Conservation (phyloP, 2,329 filamentous ascomycete species). For the Zalaria sp. region DNA sequence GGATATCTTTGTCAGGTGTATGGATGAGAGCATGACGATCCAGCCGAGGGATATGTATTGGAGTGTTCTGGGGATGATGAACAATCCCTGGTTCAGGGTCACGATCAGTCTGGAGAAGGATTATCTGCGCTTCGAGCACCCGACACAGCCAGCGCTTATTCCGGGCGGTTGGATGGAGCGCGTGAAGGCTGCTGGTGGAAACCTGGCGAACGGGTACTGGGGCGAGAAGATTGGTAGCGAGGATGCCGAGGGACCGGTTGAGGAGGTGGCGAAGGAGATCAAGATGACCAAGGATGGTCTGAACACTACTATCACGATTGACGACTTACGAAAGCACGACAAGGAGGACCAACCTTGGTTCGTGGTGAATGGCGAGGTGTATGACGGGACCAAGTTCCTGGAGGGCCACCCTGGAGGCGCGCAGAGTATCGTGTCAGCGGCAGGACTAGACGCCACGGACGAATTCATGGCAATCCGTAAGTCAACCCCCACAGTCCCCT, state of each 20-base stretch:
- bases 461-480: constrained; percentile 87
- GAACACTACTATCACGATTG: constrained; percentile 48
- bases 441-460: constrained; percentile 70
- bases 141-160: constrained; percentile 64
- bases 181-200: constrained; percentile 68
- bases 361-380: constrained; percentile 75
- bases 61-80: constrained; percentile 95
- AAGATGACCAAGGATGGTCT: constrained; percentile 62
- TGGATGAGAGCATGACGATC: constrained; percentile 80
- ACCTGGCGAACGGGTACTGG: constrained; percentile 72
- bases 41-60: constrained; percentile 94
- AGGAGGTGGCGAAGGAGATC: constrained; percentile 49
- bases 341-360: constrained; percentile 65
- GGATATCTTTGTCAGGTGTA: constrained; percentile 68
- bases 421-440: constrained; percentile 67
- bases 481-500: constrained; percentile 19
- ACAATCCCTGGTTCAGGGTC: constrained; percentile 85
- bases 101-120: constrained; percentile 56
- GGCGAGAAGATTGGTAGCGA: constrained; percentile 53
- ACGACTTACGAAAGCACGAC: constrained; percentile 58
- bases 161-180: constrained; percentile 88
- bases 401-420: constrained; percentile 76
- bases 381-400: constrained; percentile 70
- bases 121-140: constrained; percentile 67
- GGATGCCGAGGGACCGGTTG: constrained; percentile 23